These are phyloP conservation scores for Heritiera fomes DNA, from an alignment of 345 rosid genomes.

Conservation along the genomic window DNA sequence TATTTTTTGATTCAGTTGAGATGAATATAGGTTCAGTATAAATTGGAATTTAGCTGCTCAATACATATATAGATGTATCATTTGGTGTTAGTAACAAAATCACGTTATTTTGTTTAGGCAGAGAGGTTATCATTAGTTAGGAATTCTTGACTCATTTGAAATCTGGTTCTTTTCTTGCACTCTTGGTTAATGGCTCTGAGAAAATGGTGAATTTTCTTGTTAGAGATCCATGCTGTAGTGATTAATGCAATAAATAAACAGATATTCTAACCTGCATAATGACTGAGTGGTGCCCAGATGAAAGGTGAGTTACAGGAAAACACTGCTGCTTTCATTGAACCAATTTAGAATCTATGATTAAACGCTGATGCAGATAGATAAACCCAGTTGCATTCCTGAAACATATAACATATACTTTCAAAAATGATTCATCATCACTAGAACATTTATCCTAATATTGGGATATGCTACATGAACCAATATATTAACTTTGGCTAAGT, in stretches of 20 bases:
- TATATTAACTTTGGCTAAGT: no score
- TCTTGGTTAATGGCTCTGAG: background rate
- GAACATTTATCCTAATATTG: no score
- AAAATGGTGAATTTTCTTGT: background rate
- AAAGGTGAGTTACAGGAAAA: background rate
- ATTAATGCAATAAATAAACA: background rate
- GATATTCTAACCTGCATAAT: background rate
- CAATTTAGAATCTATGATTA: background rate
- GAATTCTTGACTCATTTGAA: background rate
- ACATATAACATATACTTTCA: no score
- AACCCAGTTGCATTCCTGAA: no score
- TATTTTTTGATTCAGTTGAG: background rate
- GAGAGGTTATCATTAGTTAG: background rate
- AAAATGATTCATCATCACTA: no score
- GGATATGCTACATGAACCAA: no score
- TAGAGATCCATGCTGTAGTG: background rate
- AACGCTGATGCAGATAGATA: no score
- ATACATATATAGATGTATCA: background rate
- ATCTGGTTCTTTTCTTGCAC: background rate
- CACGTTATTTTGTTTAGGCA: background rate
- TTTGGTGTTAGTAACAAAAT: background rate
- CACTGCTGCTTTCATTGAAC: background rate
- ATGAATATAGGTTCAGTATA: conserved; percentile 3
- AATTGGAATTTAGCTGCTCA: conserved; percentile 7
- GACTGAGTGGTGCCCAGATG: background rate